Percentiles rank a stretch among this genome's conserved stretches.
These are phyloP conservation scores for Hevea brasiliensis DNA, from an alignment of 345 rosid genomes.

Conservation along the genomic window DNA sequence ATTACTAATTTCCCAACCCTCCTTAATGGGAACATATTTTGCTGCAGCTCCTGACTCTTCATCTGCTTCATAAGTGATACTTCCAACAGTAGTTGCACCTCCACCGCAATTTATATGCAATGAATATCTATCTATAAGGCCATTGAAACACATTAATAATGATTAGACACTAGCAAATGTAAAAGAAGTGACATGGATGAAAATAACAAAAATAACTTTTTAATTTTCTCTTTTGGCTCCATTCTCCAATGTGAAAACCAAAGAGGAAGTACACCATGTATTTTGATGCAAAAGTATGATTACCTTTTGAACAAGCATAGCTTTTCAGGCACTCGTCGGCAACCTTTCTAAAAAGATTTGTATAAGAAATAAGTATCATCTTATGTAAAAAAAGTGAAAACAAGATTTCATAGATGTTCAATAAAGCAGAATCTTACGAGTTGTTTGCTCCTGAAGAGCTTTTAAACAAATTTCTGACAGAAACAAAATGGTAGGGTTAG, in stretches of 20 bases:
- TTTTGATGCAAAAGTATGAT: slow-evolving; percentile 4
- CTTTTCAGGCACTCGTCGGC: slow-evolving; percentile 8
- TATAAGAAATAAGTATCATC: not conserved
- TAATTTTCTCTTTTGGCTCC: not conserved
- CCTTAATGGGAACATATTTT: not conserved
- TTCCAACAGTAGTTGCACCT: slow-evolving; percentile 4
- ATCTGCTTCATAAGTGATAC: slow-evolving; percentile 11
- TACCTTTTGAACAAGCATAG: slow-evolving; percentile 18
- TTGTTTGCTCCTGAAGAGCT: slow-evolving; percentile 15
- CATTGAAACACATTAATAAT: not conserved
- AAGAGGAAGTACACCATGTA: not conserved
- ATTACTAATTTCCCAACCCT: slow-evolving; percentile 11
- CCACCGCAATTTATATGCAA: slow-evolving; percentile 26
- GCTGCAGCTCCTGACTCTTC: slow-evolving; percentile 5
- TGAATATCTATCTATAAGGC: slow-evolving; percentile 1
- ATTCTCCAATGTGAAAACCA: not conserved
- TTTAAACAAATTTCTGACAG: slow-evolving; percentile 20
- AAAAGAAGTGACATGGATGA: too few species aligned
- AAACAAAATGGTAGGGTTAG: not conserved
- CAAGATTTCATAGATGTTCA: not conserved
- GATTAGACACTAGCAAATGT: not conserved
- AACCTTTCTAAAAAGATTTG: slow-evolving; percentile 6
- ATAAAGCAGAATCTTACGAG: slow-evolving; percentile 16
- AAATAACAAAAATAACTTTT: too few species aligned
- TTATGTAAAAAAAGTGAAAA: not conserved